These are phyloP conservation scores for Trametes sanguinea DNA, from an alignment of 768 basidiomycete genomes.

Conservation along the genomic window DNA sequence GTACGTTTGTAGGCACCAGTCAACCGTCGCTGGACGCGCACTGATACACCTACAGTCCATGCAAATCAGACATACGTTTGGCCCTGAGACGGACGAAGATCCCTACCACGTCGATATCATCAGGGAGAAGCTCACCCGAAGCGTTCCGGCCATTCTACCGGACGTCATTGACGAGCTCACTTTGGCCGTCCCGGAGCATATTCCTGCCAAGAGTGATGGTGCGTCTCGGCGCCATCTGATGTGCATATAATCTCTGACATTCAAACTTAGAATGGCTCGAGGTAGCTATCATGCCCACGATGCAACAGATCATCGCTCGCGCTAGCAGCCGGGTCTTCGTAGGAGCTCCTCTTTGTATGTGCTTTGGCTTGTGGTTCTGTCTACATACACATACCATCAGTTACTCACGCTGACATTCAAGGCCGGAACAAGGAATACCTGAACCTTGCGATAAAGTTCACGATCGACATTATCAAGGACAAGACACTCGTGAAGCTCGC, in stretches of 20 bases:
- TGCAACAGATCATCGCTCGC: slow-evolving; percentile 32
- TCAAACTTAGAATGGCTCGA: slow-evolving; percentile 29
- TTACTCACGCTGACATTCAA: slow-evolving; percentile 3
- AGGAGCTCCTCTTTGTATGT: slow-evolving; percentile 37
- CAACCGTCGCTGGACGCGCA: not conserved
- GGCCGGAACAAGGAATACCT: slow-evolving; percentile 35
- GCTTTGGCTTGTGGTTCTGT: too few species aligned
- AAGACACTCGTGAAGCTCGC: slow-evolving; percentile 34
- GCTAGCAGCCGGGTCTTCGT: slow-evolving; percentile 38
- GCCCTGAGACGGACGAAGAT: slow-evolving; percentile 21
- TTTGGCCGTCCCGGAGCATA: slow-evolving; percentile 33
- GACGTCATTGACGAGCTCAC: slow-evolving; percentile 31
- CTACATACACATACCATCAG: too few species aligned
- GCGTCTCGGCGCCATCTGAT: not conserved
- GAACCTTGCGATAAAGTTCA: slow-evolving; percentile 36
- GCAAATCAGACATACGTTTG: slow-evolving; percentile 37
- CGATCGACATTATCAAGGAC: slow-evolving; percentile 33
- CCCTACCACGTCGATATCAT: slow-evolving; percentile 29
- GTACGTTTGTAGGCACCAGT: slow-evolving; percentile 29
- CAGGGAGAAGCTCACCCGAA: slow-evolving; percentile 31
- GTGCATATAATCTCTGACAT: not conserved
- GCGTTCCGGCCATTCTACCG: slow-evolving; percentile 24
- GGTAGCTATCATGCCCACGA: slow-evolving; percentile 23
- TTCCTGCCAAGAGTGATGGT: slow-evolving; percentile 25
- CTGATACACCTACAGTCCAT: slow-evolving; percentile 31